Evolutionary conservation across 1,284 basidiomycete species (phyloP).

Genomic region (Trichosporon sp.): DNA sequence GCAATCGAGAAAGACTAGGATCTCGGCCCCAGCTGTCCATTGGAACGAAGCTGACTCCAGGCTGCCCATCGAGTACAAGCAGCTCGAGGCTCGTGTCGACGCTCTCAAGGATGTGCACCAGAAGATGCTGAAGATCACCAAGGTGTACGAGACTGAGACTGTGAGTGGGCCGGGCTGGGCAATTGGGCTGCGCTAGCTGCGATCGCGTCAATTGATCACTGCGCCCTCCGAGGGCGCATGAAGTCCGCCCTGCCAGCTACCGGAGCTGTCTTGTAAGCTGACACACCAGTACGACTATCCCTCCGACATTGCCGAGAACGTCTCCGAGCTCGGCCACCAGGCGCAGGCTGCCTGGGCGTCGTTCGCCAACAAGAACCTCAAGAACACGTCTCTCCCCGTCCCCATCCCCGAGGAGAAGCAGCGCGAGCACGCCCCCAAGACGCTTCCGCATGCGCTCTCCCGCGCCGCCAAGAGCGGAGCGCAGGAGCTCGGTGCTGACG

Average conservation of each 20-base stretch:
- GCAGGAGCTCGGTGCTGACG: slow-evolving; percentile 56
- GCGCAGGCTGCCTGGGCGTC: slow-evolving; percentile 73
- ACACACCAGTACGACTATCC: slow-evolving; percentile 67
- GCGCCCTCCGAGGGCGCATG: neutral
- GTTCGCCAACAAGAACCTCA: slow-evolving; percentile 83
- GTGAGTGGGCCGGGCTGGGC: too few species aligned
- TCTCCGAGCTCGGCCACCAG: slow-evolving; percentile 55
- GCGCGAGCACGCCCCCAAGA: slow-evolving; percentile 63
- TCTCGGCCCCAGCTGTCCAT: neutral
- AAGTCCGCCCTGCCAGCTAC: neutral
- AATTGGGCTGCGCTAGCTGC: too few species aligned
- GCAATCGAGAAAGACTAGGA: neutral
- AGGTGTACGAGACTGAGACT: slow-evolving; percentile 71
- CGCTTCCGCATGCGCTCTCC: slow-evolving; percentile 85
- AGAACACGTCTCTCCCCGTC: slow-evolving; percentile 78
- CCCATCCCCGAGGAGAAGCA: slow-evolving; percentile 54
- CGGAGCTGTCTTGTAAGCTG: neutral
- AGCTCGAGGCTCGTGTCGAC: slow-evolving; percentile 90
- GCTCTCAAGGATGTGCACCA: slow-evolving; percentile 77
- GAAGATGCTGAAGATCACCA: slow-evolving; percentile 74
- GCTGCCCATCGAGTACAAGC: slow-evolving; percentile 74
- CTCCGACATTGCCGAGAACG: slow-evolving; percentile 53
- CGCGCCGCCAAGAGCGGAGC: slow-evolving; percentile 73
- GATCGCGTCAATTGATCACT: neutral
- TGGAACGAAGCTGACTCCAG: slow-evolving; percentile 13